Evolutionary conservation across 306 rosid species (phyloP).

Genomic region (Argentina anserina): DNA sequence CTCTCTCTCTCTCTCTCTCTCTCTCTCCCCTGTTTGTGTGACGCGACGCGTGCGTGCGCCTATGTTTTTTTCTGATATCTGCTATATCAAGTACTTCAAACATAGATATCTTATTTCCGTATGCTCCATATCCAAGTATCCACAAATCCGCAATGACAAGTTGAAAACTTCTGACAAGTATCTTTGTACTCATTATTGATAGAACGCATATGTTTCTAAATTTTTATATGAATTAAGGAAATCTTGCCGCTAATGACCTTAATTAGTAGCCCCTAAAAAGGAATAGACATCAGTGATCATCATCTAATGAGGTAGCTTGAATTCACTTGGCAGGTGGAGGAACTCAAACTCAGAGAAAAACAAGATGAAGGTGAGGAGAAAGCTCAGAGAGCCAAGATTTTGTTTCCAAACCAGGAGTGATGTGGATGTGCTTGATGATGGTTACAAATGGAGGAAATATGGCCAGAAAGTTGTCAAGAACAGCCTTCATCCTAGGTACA

Average conservation of each 20-base stretch:
- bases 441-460: slow-evolving; percentile 98
- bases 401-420: slow-evolving; percentile 98
- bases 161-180: too few species aligned
- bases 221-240: not conserved
- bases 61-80: not conserved
- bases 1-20: not conserved
- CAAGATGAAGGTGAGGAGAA: slow-evolving; percentile 92
- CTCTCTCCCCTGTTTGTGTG: not conserved
- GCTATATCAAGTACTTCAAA: not conserved
- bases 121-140: not conserved
- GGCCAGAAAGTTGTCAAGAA: slow-evolving; percentile 98
- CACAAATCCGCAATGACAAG: not conserved
- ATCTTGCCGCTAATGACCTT: not conserved
- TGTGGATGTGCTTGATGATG: slow-evolving; percentile 99
- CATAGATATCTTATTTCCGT: too few species aligned
- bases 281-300: not conserved
- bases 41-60: not conserved
- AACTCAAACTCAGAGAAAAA: slow-evolving; percentile 64
- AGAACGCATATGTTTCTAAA: not conserved
- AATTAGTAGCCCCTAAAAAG: not conserved
- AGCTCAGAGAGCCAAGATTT: slow-evolving; percentile 94
- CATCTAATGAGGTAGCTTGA: not conserved
- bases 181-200: not conserved
- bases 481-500: slow-evolving; percentile 95
- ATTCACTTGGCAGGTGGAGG: slow-evolving; percentile 68